Evolutionary conservation across 2,329 filamentous ascomycete genomes (phyloP).

Genomic region (Hirsutella rhossiliensis): DNA sequence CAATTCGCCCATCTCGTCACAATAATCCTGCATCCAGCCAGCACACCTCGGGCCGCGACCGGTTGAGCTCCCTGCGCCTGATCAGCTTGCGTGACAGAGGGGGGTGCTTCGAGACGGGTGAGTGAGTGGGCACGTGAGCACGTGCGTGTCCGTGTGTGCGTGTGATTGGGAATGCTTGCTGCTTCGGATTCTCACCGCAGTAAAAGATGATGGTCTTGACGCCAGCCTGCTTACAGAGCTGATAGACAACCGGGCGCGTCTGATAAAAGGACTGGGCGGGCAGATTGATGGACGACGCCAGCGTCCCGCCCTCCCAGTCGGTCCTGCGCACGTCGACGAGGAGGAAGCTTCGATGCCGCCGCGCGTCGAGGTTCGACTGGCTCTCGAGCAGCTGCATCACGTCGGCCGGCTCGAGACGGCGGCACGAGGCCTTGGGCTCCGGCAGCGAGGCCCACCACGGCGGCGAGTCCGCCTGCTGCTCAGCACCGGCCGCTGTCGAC

Average conservation of each 20-base stretch:
- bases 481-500: not conserved
- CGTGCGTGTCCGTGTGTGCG: not conserved
- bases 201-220: constrained; percentile 40
- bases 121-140: no score
- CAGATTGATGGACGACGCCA: constrained; percentile 44
- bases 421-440: constrained; percentile 25
- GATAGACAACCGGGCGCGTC: constrained; percentile 33
- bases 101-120: no score
- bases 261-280: constrained; percentile 43
- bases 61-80: constrained; percentile 31
- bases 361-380: constrained; percentile 15
- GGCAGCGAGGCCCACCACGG: constrained; percentile 31
- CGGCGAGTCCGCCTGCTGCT: constrained; percentile 7
- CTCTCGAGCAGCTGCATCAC: constrained; percentile 28
- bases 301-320: constrained; percentile 48
- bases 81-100: not conserved
- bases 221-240: constrained; percentile 35
- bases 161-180: not conserved
- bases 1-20: constrained; percentile 30
- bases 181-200: constrained; percentile 28
- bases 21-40: constrained; percentile 44
- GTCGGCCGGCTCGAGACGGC: constrained; percentile 24
- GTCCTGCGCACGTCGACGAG: constrained; percentile 40
- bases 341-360: constrained; percentile 24
- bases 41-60: constrained; percentile 40